Evolutionary conservation across 495 filamentous ascomycete genomes (phyloP), one percentile per base, ranked within the genome.

Genomic region (Penicillium egyptiacum): DNA sequence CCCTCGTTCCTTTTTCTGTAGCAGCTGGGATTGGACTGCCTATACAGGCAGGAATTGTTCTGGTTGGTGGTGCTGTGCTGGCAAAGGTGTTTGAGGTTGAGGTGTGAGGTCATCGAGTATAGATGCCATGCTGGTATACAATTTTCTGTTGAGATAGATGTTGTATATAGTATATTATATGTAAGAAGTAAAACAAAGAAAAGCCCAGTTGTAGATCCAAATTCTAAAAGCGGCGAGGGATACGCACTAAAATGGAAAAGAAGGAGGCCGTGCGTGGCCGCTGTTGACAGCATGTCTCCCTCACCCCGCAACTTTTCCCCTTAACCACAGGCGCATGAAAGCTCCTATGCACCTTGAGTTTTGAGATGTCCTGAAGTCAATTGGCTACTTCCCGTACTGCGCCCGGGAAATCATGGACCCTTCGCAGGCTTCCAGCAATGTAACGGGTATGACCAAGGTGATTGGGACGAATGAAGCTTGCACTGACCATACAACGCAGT

Each of bases 381-480:
- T 67, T 58, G 64, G 41, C 45, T 33, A 23, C 50, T 49, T 65
- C 67, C 66, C 63, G 60, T 70, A 69, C 62, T 62, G 69, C 54
- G 53, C 53, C 59, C 60, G 70, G 69, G 67, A 67, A 73, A 69
- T 59, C 66, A 79, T 79, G 76, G 76, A 79, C 67, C 62, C 76
- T 60, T 75, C 75, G 37, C 70, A 77, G 62, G 73, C 71, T 59
- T 78, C 76, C 28, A 81, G 65, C 71, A 79, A 78, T 73, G 78
- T 81, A 64, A 78, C 78, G 54, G 78, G 78, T 81, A 73, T 31
- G 60, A 49, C n/a, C 11, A 47, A 10, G 47, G 19, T 44, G 28
- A 11, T 37, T 23, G n/a, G 41, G 22, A 26, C 40, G 42, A 11
- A 35, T 26, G 42, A 35, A 43, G 46, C 57, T 54, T 42, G 39